Evolutionary conservation across 2,329 filamentous ascomycete genomes (phyloP), one percentile per base, ranked within the genome.

Genomic region (Penicillium hordei): DNA sequence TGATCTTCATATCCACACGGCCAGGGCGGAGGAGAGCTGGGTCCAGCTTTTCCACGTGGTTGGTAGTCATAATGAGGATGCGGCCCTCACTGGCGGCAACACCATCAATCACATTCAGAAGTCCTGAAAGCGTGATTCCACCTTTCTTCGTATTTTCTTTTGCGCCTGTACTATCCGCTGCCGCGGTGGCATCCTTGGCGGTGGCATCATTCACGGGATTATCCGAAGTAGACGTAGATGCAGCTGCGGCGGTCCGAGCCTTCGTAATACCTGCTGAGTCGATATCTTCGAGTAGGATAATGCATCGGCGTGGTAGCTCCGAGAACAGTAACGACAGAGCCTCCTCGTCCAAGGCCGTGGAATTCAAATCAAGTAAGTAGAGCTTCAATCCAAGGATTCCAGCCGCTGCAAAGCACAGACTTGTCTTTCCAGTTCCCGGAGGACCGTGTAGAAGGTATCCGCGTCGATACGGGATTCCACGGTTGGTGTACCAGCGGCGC

Each of bases 391-490:
- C 83, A 70, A 91, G 88, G 67, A 85, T 82, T 5, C 89, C 89
- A 0, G 89, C 87, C 49, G 90, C 79, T 0, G 89, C 88, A 42
- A 91, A 81, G 61, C 84, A 87, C 1, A 91, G 79, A 45, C 86
- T 89, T 44, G 86, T 89, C 74, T 93, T 94, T 15, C 90, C 90
- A 0, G 89, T 93, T 0, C 90, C 90, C 0, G 90, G 90, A 0
- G 90, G 90, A 0, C 91, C 91, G 62, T 93, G 81, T 17, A 96
- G 85, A 0, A 96, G 82, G 68, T 94, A 96, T 0, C 91, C 92
- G 5, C 91, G 83, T 15, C 91, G 84, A 71, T 95, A 95, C 0
- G 92, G 91, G 31, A 96, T 93, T 0, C 91, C 91, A 7, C 91
- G 83, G 64, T 90, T 89, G 0, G 87, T 69, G 48, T 96, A 96